These are phyloP conservation scores for Pseudocercospora pini-densiflorae DNA, from an alignment of 2,329 filamentous ascomycete genomes.

Conservation along the genomic window DNA sequence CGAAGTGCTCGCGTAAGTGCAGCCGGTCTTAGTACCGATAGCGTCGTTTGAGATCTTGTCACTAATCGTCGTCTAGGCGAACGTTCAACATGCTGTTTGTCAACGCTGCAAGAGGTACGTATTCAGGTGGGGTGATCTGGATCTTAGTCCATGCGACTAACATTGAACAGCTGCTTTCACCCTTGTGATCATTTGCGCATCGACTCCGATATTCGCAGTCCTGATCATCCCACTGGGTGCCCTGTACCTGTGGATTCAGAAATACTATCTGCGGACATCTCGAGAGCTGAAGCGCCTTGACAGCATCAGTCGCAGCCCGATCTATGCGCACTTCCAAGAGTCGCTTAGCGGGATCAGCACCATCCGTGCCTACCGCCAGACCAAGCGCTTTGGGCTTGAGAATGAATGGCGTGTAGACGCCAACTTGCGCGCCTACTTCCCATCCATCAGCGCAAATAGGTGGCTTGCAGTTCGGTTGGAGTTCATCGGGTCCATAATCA, in stretches of 20 bases:
- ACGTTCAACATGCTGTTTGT: constrained; percentile 89
- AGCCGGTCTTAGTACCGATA: constrained; percentile 22
- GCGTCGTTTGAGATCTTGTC: constrained; percentile 3
- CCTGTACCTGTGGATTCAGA: constrained; percentile 90
- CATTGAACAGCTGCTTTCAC: constrained; percentile 68
- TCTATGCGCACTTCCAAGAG: constrained; percentile 98
- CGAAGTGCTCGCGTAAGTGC: constrained; percentile 77
- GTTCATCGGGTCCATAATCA: constrained; percentile 93
- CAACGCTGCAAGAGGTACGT: constrained; percentile 55
- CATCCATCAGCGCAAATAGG: constrained; percentile 85
- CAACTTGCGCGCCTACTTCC: constrained; percentile 92
- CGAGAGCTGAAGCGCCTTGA: constrained; percentile 95
- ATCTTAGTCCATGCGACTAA: constrained; percentile 17
- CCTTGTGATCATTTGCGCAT: constrained; percentile 78
- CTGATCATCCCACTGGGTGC: constrained; percentile 80
- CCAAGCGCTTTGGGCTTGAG: constrained; percentile 83
- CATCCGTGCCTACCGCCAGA: constrained; percentile 91
- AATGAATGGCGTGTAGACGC: constrained; percentile 98
- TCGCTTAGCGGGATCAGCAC: constrained; percentile 92
- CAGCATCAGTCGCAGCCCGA: constrained; percentile 92
- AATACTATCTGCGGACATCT: constrained; percentile 95
- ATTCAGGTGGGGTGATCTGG: constrained; percentile 18
- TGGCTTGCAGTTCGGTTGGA: constrained; percentile 96
- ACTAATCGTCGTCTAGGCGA: constrained; percentile 54
- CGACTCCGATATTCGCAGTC: constrained; percentile 79